These are phyloP conservation scores for Amanita pallidorosea DNA, from an alignment of 768 basidiomycete species.

Conservation along the genomic window DNA sequence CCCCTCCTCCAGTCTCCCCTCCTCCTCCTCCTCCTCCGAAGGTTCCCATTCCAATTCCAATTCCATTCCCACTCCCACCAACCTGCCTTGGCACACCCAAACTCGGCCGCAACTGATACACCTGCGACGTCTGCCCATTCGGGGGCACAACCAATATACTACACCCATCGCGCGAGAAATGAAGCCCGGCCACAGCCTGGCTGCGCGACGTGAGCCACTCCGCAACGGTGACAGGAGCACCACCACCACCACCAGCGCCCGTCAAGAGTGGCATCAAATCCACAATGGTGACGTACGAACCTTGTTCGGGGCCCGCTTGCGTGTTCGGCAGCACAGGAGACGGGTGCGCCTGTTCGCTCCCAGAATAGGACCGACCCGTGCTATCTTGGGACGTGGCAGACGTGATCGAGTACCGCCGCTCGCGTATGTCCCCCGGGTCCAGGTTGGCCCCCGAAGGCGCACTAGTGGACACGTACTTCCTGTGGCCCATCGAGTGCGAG, in stretches of 20 bases:
- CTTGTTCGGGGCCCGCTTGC: slow-evolving; percentile 12
- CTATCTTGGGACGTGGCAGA: slow-evolving; percentile 6
- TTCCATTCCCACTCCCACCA: background rate
- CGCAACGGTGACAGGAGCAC: slow-evolving; percentile 21
- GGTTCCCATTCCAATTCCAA: too few species aligned
- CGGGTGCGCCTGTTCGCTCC: slow-evolving; percentile 5
- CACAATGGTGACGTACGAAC: slow-evolving; percentile 43
- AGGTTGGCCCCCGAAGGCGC: slow-evolving; percentile 13
- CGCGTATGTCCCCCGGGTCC: background rate
- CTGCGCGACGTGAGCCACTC: slow-evolving; percentile 40
- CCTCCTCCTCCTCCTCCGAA: too few species aligned
- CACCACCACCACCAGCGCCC: too few species aligned
- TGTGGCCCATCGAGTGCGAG: background rate
- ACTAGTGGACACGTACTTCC: slow-evolving; percentile 2
- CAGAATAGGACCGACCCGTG: slow-evolving; percentile 1
- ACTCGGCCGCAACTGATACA: slow-evolving; percentile 30
- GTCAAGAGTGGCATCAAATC: slow-evolving; percentile 31
- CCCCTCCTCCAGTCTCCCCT: background rate
- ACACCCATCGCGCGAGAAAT: slow-evolving; percentile 46
- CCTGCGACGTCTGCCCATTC: slow-evolving; percentile 44
- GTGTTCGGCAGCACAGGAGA: slow-evolving; percentile 16
- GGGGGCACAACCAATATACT: slow-evolving; percentile 35
- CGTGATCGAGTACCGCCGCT: slow-evolving; percentile 11
- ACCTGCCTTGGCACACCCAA: slow-evolving; percentile 6
- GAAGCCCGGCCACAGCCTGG: slow-evolving; percentile 33